Base-by-base conservation (phyloP, 441 rosid genomes). In the Flueggea neowawraea region DNA sequence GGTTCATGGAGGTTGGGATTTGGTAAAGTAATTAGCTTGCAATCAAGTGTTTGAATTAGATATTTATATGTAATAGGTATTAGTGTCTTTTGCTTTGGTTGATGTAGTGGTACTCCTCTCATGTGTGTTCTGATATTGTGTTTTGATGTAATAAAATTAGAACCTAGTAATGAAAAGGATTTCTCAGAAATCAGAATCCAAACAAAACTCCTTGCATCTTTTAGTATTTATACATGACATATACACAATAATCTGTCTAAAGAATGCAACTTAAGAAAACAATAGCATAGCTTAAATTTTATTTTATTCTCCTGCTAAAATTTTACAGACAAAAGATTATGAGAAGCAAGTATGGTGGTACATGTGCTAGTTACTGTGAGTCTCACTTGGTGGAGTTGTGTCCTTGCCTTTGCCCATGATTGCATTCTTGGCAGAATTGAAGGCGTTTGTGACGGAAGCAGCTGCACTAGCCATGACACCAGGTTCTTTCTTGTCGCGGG, bases 1-100 rank as follows among this genome's bases (percentile, higher is more conserved):
- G 89, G 36, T 75, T 82, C 66, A 69, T 76, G 79, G 89, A 86
- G 64, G 87, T 84, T 49, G 81, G 71, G 48, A 73, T 90, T 55
- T 93, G 96, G 95, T 76, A 77, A 14, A 15, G 0, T 33, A 11
- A 11, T 4, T 47, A 10, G 4, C 1, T 47, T 2, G 28, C n/a
- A 47, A 47, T 4, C 7, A 22, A 22, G 28, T 22, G 28, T 22
- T 22, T 22, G 28, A 22, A 6, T 43, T 1, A 43, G 45, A 43
- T 43, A 43, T 43, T 11, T 6, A 6, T 6, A 43, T 6, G 12
- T 43, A 6, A 11, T 47, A 47, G n/a, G 5, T 9, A 10, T 12
- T 47, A 10, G n/a, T 47, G 50, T 47, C 5, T 47, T 11, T 47
- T 47, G 50, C 14, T 47, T 14, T 47, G 50, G 50, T 47, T 47